Conservation (phyloP, 2,329 filamentous ascomycete species). For the Lecanosticta acicola region DNA sequence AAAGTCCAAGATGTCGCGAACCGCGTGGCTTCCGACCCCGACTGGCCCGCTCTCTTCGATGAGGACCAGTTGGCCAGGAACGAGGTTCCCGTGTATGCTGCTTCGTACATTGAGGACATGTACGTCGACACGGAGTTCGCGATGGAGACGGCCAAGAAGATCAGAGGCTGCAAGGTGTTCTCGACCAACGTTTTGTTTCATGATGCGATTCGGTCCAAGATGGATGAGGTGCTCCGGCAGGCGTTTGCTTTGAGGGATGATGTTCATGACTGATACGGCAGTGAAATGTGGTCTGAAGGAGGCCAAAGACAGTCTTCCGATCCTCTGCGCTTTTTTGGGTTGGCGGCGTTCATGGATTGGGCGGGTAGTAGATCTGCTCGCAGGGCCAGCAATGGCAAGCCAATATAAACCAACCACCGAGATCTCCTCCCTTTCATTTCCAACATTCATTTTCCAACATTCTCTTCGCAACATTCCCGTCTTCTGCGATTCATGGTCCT, state of each 20-base stretch:
- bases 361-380: too few relatives aligned
- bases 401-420: too few relatives aligned
- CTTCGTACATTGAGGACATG: slow-evolving; percentile 82
- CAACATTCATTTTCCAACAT: too few relatives aligned
- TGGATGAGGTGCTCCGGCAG: slow-evolving; percentile 69
- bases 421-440: too few relatives aligned
- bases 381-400: not conserved
- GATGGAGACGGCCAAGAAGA: slow-evolving; percentile 64
- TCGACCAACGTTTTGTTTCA: slow-evolving; percentile 87
- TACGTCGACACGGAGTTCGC: slow-evolving; percentile 78
- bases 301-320: too few relatives aligned
- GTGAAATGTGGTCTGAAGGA: too few relatives aligned
- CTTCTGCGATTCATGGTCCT: not conserved
- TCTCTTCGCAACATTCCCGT: too few relatives aligned
- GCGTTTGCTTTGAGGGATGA: slow-evolving; percentile 74
- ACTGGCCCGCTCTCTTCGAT: slow-evolving; percentile 76
- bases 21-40: slow-evolving; percentile 58
- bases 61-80: slow-evolving; percentile 67
- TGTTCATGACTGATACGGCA: slow-evolving; percentile 46
- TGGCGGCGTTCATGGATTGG: too few relatives aligned
- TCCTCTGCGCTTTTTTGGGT: not conserved
- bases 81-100: slow-evolving; percentile 78
- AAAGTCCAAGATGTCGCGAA: slow-evolving; percentile 64
- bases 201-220: slow-evolving; percentile 67
- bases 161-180: slow-evolving; percentile 72